Evolutionary conservation across 345 rosid genomes (phyloP), one percentile per base, ranked within the genome.

Genomic region (Salix koriyanagi): DNA sequence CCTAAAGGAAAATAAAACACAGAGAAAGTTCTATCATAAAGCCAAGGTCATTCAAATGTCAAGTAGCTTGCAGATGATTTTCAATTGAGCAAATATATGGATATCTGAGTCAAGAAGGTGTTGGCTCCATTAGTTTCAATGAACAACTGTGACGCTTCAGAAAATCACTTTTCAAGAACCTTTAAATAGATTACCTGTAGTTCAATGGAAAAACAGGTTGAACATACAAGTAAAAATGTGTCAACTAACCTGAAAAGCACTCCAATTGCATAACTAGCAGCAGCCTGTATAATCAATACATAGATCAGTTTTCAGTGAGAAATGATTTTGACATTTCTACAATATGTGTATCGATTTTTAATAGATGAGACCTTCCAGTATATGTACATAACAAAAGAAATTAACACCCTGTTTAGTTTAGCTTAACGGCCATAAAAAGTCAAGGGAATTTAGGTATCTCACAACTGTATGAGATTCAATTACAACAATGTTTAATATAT

Each of bases 251-350:
- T 89, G 93, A 89, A 90, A 83, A 88, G 77, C 65, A 90, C 96
- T 69, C 99, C 98, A 42, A 93, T 80, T 0, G 89, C 92, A 86
- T 95, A 95, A 78, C 97, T 95, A 54, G 88, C 71, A 64, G 97
- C 97, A 76, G 91, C 99, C 97, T 93, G 90, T 67, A 75, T 64
- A 74, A 75, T 70, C 8, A 75, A 75, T 32, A 65, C 79, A 71
- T 32, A 28, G 58, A 78, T 76, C 66, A 80, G 62, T 64, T 71
- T 64, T 79, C 70, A 21, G 4, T 52, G 37, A 75, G 77, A 52
- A 56, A 79, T 42, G n/a, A 70, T 44, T 4, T 21, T 37, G n/a
- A 34, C 42, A 21, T 36, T 42, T 39, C 61, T 34, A 5, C 4
- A 23, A 50, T 36, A 26, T 7, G 25, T 69, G 18, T 26, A 23